A percentile compares a stretch with the other conserved stretches of the same genome.
Evolutionary conservation across 208 protist genomes (phyloP).

Genomic region (Vickermania ingenoplastis): DNA sequence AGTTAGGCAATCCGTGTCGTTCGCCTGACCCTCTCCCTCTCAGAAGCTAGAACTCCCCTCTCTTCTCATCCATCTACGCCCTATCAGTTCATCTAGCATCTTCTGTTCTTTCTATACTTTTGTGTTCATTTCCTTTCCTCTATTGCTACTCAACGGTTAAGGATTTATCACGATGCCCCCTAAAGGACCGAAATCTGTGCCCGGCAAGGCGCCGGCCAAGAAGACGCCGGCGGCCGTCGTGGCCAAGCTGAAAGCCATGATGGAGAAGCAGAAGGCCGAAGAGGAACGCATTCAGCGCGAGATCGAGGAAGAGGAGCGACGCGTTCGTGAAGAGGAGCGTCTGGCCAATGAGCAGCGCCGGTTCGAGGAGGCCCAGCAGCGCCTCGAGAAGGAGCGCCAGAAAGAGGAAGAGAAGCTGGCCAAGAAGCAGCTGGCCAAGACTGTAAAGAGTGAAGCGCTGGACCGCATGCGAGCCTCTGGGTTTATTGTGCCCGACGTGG

Average conservation of each 20-base stretch:
- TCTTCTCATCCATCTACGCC: too few species aligned
- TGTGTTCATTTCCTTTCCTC: too few species aligned
- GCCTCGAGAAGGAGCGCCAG: conserved; percentile 58
- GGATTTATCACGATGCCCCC: conserved; percentile 75
- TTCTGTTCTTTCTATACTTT: too few species aligned
- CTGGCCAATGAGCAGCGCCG: conserved; percentile 79
- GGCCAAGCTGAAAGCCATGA: conserved; percentile 87
- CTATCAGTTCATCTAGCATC: too few species aligned
- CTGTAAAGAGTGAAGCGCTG: conserved; percentile 36
- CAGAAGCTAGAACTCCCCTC: too few species aligned
- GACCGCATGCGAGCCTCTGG: conserved; percentile 72
- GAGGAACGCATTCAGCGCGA: conserved; percentile 68
- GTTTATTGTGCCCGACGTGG: conserved; percentile 79
- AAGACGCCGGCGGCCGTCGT: conserved; percentile 66
- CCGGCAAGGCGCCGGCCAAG: conserved; percentile 70
- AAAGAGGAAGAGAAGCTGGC: conserved; percentile 66
- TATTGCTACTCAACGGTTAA: too few species aligned
- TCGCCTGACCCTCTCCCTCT: too few species aligned
- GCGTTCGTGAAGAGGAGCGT: conserved; percentile 69
- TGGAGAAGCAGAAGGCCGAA: conserved; percentile 80
- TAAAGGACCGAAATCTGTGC: conserved; percentile 61
- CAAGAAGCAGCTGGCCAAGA: conserved; percentile 47
- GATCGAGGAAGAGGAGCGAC: conserved; percentile 71
- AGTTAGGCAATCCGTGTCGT: too few species aligned
- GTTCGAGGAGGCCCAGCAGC: conserved; percentile 74